Base-by-base conservation (phyloP, 1,284 basidiomycete genomes). In the Heterobasidion occidentale region DNA sequence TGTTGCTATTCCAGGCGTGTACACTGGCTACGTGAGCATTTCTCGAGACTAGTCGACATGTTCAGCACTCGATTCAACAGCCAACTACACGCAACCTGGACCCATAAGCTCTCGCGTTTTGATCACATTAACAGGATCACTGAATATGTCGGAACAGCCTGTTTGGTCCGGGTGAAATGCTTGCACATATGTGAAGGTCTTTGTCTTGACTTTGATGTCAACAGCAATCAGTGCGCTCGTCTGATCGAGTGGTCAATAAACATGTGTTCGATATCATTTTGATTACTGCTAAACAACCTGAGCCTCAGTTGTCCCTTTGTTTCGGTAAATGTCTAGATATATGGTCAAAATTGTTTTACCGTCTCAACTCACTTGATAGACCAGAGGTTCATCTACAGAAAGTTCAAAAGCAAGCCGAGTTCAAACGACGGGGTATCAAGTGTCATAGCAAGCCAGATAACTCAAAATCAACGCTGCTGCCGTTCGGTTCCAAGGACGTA, bases 21-120 rank as follows among this genome's bases (percentile, higher is more conserved):
- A 73, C 68, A 72, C 70, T 45, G 71, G 70, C 42, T 45, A 58
- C 46, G 55, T 56, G 51, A 35, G 19, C 14, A 61, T 33, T 58
- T 42, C n/a, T 9, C 27, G n/a, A 12, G 38, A 11, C 38, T 9
- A 4, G 8, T 5, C 59, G 50, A 5, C 19, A 0, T 14, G 5
- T 17, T 27, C 5, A 6, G 47, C 15, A 4, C 44, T 42, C n/a
- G 11, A 42, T 36, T 9, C 12, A 27, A 27, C 34, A 36, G 59
- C 64, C 7, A 68, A 64, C 48, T 74, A 72, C 62, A 66, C 64
- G 38, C 71, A 73, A 54, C 71, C 72, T 36, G 71, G 72, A 33
- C 72, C 71, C 38, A 71, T 72, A 59, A 61, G 70, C 64, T 6
- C 36, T 12, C 38, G 27, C 47, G 12, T 36, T 51, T 9, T 33